Base-by-base conservation (phyloP, 1,139 yeast species). In the Blastobotrys capitulatus region DNA sequence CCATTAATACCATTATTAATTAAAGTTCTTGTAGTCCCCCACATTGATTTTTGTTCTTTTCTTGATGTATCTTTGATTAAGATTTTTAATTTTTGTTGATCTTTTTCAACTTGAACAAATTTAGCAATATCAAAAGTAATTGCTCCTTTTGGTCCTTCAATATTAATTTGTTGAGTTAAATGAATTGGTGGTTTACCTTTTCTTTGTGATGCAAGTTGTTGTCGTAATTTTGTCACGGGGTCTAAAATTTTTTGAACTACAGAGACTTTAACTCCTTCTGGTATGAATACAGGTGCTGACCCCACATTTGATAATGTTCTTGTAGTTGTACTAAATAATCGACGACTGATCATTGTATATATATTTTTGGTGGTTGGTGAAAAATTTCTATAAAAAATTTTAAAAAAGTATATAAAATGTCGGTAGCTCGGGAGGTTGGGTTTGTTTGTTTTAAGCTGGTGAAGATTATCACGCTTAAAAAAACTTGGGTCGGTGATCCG, bases 11-110 rank as follows among this genome's bases (percentile, higher is more conserved):
- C 79, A 69, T 92, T 92, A 61, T 81, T 80, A 46, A 94, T 67
- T 52, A 84, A 74, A 0, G 95, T 78, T 63, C 98, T 79, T 44
- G 86, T 77, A 8, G 98, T 92, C 13, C 98, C 99, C 98, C 98
- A 94, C 80, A 92, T 80, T 34, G 94, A 74, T 56, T 84, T 79
- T 71, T 94, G 98, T 48, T 79, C 44, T 62, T 79, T 83, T 60
- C 78, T 74, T 1, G 67, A 66, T 6, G 82, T 73, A 61, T 86
- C 77, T 32, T 72, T 68, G 6, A 92, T 87, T 1, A 71, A 56
- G 1, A 92, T 82, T 7, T 63, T 61, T 16, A 86, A 65, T 50
- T 72, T 71, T 40, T 71, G 72, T 27, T 65, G 64, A n/a, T 61
- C 65, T 19, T 57, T 54, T 10, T 59, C 60, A 6, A 86, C 56